Base-by-base conservation (phyloP, 2,329 filamentous ascomycete genomes). In the Venturia asperata region DNA sequence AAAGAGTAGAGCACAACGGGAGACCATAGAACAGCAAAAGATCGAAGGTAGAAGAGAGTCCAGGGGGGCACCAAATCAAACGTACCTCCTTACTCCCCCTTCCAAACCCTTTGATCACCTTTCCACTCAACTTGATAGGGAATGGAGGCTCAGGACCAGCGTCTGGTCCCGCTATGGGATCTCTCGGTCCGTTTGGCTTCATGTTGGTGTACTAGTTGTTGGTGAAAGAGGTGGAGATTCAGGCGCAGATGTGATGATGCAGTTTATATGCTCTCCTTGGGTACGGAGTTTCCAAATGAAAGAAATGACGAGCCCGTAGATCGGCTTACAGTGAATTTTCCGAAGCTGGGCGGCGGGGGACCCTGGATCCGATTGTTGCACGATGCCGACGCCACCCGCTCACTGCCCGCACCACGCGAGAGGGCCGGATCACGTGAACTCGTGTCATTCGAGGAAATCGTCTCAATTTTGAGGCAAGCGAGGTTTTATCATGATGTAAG, bases 61-160 rank as follows among this genome's bases (percentile, higher is more conserved):
- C 6, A 3, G 30, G 3, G 30, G 30, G 30, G 58, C 17, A n/a
- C 49, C 19, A 62, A 11, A 43, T 24, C 30, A 39, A 42, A 64
- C 78, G 66, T 75, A 92, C 90, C 78, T 97, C 92, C 80, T 92
- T 95, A 72, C 91, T 96, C 19, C 94, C 94, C 67, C 94, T 85
- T 52, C 94, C 93, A 76, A 97, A 97, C 42, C 94, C 94, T 71
- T 90, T 89, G 72, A 97, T 92, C 30, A 99, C 92, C 65, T 88
- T 85, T 30, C 94, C 94, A 67, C 89, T 87, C 78, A 97, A 87
- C 70, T 83, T 85, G 70, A 96, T 82, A 0, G 94, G 94, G 76
- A 87, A 97, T 0, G 94, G 94, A 6, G 85, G 63, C 71, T 86
- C 81, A 15, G 93, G 93, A 3, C 91, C 91, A 47, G 80, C 76